Evolutionary conservation across 768 basidiomycete species (phyloP), one percentile per base, ranked within the genome.

Genomic region (Xerocomellus dryophilus): DNA sequence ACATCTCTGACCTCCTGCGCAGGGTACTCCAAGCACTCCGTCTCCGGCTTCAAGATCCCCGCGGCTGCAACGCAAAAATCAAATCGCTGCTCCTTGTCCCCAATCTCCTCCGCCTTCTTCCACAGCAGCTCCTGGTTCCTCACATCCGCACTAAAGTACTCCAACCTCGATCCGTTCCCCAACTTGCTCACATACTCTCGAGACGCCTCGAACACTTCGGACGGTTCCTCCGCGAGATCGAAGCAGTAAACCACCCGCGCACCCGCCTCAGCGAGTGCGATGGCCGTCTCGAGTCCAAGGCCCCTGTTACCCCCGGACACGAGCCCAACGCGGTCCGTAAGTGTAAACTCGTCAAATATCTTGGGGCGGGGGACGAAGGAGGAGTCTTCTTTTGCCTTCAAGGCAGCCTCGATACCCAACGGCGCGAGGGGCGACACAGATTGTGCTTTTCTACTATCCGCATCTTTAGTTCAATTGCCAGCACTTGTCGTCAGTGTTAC

Each of bases 201-300:
- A 17, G 83, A 81, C 57, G 74, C 74, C 40, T 64, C 57, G 77
- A 83, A 89, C 61, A 85, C 85, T 1, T 75, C 76, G 2, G 81
- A 81, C 0, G 88, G 81, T 35, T 68, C 66, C 36, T 64, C 55
- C 2, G 85, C 79, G 10, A 88, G 73, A 66, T 89, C 88, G 12
- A 87, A 71, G 64, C 85, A 87, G 67, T 89, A 88, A 17, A 88
- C 76, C 0, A 76, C 83, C 8, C 80, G 76, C 7, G 85, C 86
- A 32, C 89, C 89, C 14, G 81, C 84, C 71, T 91, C 90, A 40
- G 80, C 79, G 39, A 91, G 72, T 5, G 84, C 81, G 50, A 90
- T 72, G 34, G 87, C 87, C 84, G 88, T 86, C 72, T 93, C 90
- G n/a, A 93, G 81, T 3, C 90, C 90, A 15, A 92, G 78, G 0